Percentiles rank a stretch among this genome's conserved stretches.
phyloP scores from a whole-genome alignment of 2,329 filamentous ascomycete genomes.

The Raffaelea arxii region DNA sequence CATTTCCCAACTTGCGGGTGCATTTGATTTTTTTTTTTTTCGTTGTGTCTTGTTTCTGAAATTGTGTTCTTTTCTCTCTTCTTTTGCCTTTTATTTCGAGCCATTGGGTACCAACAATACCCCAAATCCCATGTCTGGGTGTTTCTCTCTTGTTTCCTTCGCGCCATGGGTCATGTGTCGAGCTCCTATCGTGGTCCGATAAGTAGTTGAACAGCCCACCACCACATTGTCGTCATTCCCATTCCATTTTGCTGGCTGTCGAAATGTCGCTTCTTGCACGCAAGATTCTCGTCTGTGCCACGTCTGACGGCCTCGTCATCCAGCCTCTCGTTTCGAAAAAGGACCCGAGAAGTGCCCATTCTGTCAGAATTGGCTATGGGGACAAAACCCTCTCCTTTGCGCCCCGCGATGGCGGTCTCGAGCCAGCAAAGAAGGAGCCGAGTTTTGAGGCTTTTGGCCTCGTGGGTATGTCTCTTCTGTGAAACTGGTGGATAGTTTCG shows the following conservation, averaged over 20 bases:
- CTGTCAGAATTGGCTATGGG: slow-evolving; percentile 62
- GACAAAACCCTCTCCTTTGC: slow-evolving; percentile 38
- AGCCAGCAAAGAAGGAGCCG: slow-evolving; percentile 33
- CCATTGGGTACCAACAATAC: neutral
- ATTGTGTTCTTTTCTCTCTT: slow-evolving; percentile 1
- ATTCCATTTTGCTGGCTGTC: neutral
- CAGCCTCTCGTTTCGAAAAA: slow-evolving; percentile 59
- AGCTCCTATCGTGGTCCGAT: neutral
- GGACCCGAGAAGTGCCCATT: slow-evolving; percentile 40
- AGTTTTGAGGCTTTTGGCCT: slow-evolving; percentile 53
- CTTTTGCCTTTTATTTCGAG: too few species aligned
- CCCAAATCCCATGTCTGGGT: neutral
- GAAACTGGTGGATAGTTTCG: neutral
- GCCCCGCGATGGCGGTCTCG: slow-evolving; percentile 34
- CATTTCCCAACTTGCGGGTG: neutral
- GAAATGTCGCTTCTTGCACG: slow-evolving; percentile 67
- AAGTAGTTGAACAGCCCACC: neutral
- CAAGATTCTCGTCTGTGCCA: slow-evolving; percentile 71
- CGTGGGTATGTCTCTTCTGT: slow-evolving; percentile 33
- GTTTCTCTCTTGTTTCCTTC: neutral
- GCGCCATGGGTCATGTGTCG: neutral
- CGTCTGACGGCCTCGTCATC: slow-evolving; percentile 73
- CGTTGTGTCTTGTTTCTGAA: neutral
- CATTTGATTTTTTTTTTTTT: neutral
- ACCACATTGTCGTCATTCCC: neutral